Evolutionary conservation across 1,139 yeast species (phyloP), one percentile per base, ranked within the genome.

Genomic region (Petasospora fabianii): DNA sequence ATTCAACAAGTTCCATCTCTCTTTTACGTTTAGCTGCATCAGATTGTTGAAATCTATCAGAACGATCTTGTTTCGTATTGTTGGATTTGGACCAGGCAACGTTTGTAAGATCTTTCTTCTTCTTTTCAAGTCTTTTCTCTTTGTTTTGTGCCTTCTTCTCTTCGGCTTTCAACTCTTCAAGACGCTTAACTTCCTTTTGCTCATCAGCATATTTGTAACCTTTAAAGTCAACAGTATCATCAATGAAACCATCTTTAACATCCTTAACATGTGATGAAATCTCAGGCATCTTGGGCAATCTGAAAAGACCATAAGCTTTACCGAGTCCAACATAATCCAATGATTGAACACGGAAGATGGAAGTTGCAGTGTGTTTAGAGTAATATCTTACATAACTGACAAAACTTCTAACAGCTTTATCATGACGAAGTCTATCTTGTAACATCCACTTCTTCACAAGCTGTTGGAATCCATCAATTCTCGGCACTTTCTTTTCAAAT

Each of bases 261-360:
- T 75, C 65, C 8, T 67, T 65, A 3, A 84, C 66, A 51, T 71
- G 69, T 42, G 66, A 70, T 24, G 68, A 69, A 19, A 86, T 69
- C 59, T 94, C 99, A 0, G 98, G 98, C 97, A 94, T 94, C 51
- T 80, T 78, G 7, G 99, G 99, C 39, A 92, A 64, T 51, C 97
- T 71, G 34, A 86, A 63, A 12, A 94, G 63, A 1, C 96, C 96
- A 61, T 84, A 88, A 65, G 84, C 71, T 48, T 69, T 73, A 1
- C 95, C 96, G 12, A 83, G 49, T 0, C 82, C 84, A 21, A 81
- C 60, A 52, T 84, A 82, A 58, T 90, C 95, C 43, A 94, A 63
- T 9, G 77, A 66, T 33, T 76, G 74, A 16, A 85, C 55, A 46
- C 98, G 70, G 65, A 94, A 94, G 27, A 94, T 92, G 0, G 97